Percentiles rank a stretch among this genome's conserved stretches.
phyloP scores from a whole-genome alignment of 768 basidiomycete genomes.

The Suillus ampliporus region DNA sequence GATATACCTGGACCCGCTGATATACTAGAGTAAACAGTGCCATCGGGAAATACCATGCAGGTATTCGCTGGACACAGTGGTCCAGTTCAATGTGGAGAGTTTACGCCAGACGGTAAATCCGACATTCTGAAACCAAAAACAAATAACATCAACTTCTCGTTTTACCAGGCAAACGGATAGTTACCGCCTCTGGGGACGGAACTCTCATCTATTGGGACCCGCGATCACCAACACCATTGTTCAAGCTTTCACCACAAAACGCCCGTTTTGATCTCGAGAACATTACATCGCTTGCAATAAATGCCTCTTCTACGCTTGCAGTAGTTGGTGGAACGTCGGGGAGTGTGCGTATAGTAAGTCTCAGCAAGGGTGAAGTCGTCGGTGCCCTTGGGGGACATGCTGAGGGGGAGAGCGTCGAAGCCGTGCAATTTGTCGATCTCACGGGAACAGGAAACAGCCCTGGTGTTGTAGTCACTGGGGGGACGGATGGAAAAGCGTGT shows the following conservation, averaged over 20 bases:
- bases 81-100: slow-evolving; percentile 84
- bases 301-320: slow-evolving; percentile 86
- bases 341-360: slow-evolving; percentile 83
- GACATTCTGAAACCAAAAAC: too few species aligned
- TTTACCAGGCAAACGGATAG: slow-evolving; percentile 77
- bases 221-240: slow-evolving; percentile 72
- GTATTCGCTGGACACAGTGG: slow-evolving; percentile 92
- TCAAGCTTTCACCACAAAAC: slow-evolving; percentile 76
- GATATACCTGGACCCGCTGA: slow-evolving; percentile 11
- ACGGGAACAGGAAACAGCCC: slow-evolving; percentile 57
- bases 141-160: slow-evolving; percentile 11
- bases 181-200: slow-evolving; percentile 86
- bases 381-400: slow-evolving; percentile 81
- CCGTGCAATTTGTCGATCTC: slow-evolving; percentile 82
- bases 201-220: slow-evolving; percentile 92
- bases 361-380: slow-evolving; percentile 86
- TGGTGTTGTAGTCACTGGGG: slow-evolving; percentile 81
- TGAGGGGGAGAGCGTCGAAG: slow-evolving; percentile 89
- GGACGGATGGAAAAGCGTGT: slow-evolving; percentile 92
- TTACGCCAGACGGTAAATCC: slow-evolving; percentile 83
- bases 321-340: slow-evolving; percentile 90
- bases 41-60: slow-evolving; percentile 93
- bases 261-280: slow-evolving; percentile 81
- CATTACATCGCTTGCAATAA: slow-evolving; percentile 86
- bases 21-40: slow-evolving; percentile 58